A percentile compares a stretch with the other conserved stretches of the same genome.
Evolutionary conservation across 352 stramenopile species (phyloP).

Genomic region (Lagenidium giganteum): DNA sequence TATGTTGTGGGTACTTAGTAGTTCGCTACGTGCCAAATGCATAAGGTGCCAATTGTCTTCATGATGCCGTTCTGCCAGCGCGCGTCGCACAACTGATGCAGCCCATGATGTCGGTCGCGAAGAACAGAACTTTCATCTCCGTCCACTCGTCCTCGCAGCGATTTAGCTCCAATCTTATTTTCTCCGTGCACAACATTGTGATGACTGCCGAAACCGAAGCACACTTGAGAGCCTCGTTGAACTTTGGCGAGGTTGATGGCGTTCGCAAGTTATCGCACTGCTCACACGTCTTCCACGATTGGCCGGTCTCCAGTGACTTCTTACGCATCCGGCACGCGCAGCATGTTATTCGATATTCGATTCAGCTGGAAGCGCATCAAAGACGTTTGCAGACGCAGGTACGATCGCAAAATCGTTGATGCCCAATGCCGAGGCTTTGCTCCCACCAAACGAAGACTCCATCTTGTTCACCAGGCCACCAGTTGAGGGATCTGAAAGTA

Average conservation of each 20-base stretch:
- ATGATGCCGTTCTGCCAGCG: too few relatives aligned
- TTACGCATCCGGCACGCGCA: conserved; percentile 57
- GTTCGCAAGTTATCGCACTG: conserved; percentile 55
- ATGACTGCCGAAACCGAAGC: conserved; percentile 41
- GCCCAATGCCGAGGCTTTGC: conserved; percentile 1
- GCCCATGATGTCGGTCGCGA: too few relatives aligned
- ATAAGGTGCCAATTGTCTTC: too few relatives aligned
- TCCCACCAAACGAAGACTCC: conserved; percentile 27
- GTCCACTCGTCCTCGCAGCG: too few relatives aligned
- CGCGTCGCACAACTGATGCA: too few relatives aligned
- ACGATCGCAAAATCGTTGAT: conserved; percentile 34
- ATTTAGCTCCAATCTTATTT: too few relatives aligned
- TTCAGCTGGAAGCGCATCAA: conserved; percentile 32
- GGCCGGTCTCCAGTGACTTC: conserved; percentile 32
- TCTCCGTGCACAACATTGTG: too few relatives aligned
- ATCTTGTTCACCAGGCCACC: conserved; percentile 55
- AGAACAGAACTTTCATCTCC: too few relatives aligned
- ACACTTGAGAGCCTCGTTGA: conserved; percentile 59
- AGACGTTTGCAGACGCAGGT: conserved; percentile 40
- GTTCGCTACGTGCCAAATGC: too few relatives aligned
- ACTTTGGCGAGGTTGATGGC: conserved; percentile 53
- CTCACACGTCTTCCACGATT: conserved; percentile 55
- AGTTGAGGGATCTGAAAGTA: conserved; percentile 56
- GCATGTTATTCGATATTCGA: conserved; percentile 50
- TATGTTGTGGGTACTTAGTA: too few relatives aligned